These are phyloP conservation scores for Diutina rugosa DNA, from an alignment of 1,139 yeast genomes.

Conservation along the genomic window DNA sequence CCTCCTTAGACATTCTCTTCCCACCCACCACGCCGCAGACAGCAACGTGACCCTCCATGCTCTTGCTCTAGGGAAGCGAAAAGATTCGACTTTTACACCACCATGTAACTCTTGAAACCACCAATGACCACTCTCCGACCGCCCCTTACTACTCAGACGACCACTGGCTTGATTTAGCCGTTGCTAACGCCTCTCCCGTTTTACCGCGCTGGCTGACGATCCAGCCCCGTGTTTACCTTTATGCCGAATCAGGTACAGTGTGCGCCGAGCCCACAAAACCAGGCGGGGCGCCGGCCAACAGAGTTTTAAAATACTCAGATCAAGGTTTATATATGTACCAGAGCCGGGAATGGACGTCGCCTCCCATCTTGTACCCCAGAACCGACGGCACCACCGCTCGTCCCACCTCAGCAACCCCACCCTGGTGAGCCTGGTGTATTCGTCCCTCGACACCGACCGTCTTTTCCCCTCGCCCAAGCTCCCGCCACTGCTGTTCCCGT, in stretches of 20 bases:
- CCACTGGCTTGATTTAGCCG: no score
- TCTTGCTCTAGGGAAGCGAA: no score
- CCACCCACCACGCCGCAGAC: no score
- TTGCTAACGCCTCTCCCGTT: not conserved
- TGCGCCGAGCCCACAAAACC: not conserved
- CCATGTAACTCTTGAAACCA: no score
- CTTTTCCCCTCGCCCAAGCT: not conserved
- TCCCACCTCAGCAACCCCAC: not conserved
- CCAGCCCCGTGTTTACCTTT: not conserved
- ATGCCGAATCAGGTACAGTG: not conserved
- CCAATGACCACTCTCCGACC: no score
- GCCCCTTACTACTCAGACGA: no score
- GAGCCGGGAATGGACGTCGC: constrained; percentile 1
- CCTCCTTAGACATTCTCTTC: no score
- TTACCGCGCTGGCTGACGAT: not conserved
- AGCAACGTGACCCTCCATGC: no score
- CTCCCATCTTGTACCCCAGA: not conserved
- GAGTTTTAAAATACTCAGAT: not conserved
- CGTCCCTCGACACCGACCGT: not conserved
- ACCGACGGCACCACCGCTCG: not conserved
- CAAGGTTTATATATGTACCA: not conserved
- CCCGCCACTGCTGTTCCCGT: not conserved
- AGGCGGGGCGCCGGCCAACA: not conserved
- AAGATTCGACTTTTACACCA: no score
- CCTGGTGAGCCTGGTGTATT: not conserved